Evolutionary conservation across 306 rosid species (phyloP).

Genomic region (Sesbania bispinosa): DNA sequence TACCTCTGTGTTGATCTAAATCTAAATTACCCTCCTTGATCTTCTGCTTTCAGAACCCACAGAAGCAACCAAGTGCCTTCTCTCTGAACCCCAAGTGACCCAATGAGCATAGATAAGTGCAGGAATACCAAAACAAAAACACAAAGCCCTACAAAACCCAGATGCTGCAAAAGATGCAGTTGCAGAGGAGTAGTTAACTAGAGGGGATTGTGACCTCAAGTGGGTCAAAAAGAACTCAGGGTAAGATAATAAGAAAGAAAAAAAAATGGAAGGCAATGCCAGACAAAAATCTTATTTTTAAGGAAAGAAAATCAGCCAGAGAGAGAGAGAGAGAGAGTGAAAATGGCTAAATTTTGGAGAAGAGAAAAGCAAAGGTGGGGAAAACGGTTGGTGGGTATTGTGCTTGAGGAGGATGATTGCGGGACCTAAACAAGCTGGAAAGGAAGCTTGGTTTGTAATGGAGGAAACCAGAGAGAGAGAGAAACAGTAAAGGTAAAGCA

Average conservation of each 20-base stretch:
- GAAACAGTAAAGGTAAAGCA: constrained; percentile 69
- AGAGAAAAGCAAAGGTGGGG: constrained; percentile 46
- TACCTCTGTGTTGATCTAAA: constrained; percentile 67
- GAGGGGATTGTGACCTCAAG: constrained; percentile 39
- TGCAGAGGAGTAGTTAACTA: constrained; percentile 31
- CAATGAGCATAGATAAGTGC: constrained; percentile 54
- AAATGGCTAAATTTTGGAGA: constrained; percentile 29
- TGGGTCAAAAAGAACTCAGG: constrained; percentile 48
- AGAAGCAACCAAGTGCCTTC: constrained; percentile 47
- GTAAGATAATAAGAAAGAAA: constrained; percentile 15
- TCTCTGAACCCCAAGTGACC: constrained; percentile 37
- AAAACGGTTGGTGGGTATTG: constrained; percentile 71
- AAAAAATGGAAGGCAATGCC: constrained; percentile 35
- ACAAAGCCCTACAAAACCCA: constrained; percentile 48
- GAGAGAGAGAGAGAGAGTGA: constrained; percentile 19
- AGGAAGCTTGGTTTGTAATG: constrained; percentile 81
- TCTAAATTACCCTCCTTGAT: constrained; percentile 61
- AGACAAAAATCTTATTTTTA: constrained; percentile 54
- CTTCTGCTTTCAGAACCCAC: constrained; percentile 52
- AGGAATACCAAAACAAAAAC: constrained; percentile 31
- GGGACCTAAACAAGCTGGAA: constrained; percentile 78
- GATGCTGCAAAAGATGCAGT: constrained; percentile 38
- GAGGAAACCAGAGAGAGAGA: constrained; percentile 58
- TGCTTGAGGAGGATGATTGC: constrained; percentile 37
- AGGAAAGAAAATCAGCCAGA: constrained; percentile 20